phyloP scores from a whole-genome alignment of 306 rosid genomes.

The Psophocarpus tetragonolobus region DNA sequence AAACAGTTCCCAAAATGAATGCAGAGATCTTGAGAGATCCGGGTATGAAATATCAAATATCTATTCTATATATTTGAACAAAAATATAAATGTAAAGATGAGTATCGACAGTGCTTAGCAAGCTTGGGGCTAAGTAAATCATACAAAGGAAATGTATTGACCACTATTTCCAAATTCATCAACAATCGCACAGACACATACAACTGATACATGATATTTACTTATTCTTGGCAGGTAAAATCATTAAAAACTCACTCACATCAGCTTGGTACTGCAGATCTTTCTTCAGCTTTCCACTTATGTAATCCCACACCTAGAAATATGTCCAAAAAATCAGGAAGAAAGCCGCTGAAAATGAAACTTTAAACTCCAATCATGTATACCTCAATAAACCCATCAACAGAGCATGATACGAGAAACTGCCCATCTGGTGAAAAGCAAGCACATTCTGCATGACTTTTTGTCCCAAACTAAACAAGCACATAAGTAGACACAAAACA shows the following conservation, averaged over 20 bases:
- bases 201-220: not conserved
- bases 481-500: constrained; percentile 29
- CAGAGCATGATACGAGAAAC: constrained; percentile 91
- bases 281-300: constrained; percentile 97
- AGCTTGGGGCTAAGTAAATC: not conserved
- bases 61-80: not conserved
- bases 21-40: not conserved
- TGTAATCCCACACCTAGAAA: constrained; percentile 91
- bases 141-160: not conserved
- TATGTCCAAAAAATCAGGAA: constrained; percentile 32
- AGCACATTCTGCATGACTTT: constrained; percentile 97
- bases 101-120: not conserved
- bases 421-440: constrained; percentile 98
- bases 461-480: constrained; percentile 77
- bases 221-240: constrained; percentile 15
- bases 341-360: constrained; percentile 22
- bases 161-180: not conserved
- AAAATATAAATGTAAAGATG: constrained; percentile 1
- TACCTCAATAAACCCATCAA: constrained; percentile 99
- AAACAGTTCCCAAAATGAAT: constrained; percentile 15
- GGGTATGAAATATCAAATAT: constrained; percentile 1
- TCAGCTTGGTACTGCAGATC: constrained; percentile 99
- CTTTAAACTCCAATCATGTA: constrained; percentile 27
- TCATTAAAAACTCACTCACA: constrained; percentile 55
- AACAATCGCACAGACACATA: constrained; percentile 9